Conservation (phyloP, 148 eudicot genomes). For the Vaccinium corymbosum region DNA sequence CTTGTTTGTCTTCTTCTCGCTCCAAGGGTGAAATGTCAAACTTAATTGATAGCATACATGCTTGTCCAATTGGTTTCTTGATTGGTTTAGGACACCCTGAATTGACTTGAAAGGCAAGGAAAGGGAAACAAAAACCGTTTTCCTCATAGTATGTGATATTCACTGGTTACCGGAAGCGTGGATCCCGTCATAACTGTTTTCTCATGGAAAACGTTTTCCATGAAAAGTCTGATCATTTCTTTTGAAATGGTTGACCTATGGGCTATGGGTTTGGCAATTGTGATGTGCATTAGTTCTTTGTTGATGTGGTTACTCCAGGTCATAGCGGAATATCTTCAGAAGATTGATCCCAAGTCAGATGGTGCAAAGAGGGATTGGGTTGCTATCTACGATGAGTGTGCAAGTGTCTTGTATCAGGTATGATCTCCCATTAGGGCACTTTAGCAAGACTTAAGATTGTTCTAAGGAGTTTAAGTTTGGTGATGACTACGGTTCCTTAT, state of each 20-base stretch:
- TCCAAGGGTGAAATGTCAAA: not conserved
- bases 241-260: not conserved
- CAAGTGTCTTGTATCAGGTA: constrained; percentile 90
- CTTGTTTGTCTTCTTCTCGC: not conserved
- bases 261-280: not conserved
- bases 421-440: constrained; percentile 2
- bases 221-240: not conserved
- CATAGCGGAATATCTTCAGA: constrained; percentile 95
- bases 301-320: constrained; percentile 47
- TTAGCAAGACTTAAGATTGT: not conserved
- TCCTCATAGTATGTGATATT: not conserved
- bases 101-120: not conserved
- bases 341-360: constrained; percentile 96
- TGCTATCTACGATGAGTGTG: constrained; percentile 98
- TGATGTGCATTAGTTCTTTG: not conserved
- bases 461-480: not conserved
- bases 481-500: not conserved
- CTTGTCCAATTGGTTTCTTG: not conserved
- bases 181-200: not conserved
- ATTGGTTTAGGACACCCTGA: not conserved
- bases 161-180: not conserved
- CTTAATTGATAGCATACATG: not conserved
- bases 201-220: not conserved
- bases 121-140: not conserved
- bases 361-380: constrained; percentile 99